Conservation (phyloP, 495 filamentous ascomycete species). For the Daldinia childiae region DNA sequence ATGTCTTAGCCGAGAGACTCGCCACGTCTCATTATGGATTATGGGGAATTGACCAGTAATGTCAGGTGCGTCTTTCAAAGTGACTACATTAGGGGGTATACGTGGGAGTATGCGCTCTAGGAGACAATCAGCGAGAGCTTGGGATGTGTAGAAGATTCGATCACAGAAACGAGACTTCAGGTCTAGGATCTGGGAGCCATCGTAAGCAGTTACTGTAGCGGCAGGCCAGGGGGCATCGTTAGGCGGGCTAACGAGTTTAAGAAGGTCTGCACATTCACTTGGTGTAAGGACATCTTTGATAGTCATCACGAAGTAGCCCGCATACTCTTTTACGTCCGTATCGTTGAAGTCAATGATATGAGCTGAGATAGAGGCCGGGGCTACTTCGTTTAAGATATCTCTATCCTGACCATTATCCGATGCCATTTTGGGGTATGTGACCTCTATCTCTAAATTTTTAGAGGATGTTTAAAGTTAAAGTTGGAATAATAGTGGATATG, state of each 20-base stretch:
- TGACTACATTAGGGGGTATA: slow-evolving; percentile 23
- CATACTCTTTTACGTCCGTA: not conserved
- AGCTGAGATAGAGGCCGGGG: not conserved
- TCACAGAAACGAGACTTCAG: not conserved
- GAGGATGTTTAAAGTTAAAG: too few relatives aligned
- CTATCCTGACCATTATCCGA: not conserved
- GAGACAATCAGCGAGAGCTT: slow-evolving; percentile 10
- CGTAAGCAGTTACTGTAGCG: not conserved
- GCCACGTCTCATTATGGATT: slow-evolving; percentile 57
- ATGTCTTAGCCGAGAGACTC: slow-evolving; percentile 72
- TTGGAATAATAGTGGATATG: too few relatives aligned
- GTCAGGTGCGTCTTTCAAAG: slow-evolving; percentile 18
- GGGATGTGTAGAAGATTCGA: not conserved
- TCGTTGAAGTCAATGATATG: not conserved
- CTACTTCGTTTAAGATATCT: not conserved
- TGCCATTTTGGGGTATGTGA: not conserved
- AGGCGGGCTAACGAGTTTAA: not conserved
- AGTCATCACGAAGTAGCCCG: not conserved
- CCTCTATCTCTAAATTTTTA: not conserved
- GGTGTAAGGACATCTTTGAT: not conserved
- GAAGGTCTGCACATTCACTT: not conserved
- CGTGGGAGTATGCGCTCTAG: slow-evolving; percentile 18
- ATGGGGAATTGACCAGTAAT: slow-evolving; percentile 23
- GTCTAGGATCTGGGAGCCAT: not conserved
- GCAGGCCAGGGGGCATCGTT: not conserved